Evolutionary conservation across 176 grass and related monocot genomes (phyloP).

Genomic region (Tillandsia leiboldiana): DNA sequence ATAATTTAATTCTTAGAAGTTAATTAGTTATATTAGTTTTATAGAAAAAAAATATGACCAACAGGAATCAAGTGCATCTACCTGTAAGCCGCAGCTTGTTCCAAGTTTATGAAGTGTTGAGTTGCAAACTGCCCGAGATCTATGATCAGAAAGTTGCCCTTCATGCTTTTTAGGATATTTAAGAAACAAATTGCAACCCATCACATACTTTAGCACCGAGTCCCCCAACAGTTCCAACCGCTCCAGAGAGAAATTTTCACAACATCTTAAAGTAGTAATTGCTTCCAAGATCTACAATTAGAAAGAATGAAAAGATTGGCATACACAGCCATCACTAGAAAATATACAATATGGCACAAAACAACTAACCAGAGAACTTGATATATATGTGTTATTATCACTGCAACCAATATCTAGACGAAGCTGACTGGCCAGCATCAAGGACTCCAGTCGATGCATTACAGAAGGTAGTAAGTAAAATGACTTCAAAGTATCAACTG

Average conservation of each 20-base stretch:
- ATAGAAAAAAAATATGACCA: not conserved
- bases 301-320: not conserved
- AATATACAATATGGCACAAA: not conserved
- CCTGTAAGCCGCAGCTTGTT: not conserved
- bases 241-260: conserved; percentile 9
- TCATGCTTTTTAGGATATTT: conserved; percentile 10
- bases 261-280: conserved; percentile 5
- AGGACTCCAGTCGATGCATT: conserved; percentile 5
- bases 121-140: not conserved
- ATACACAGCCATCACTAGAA: not conserved
- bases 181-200: not conserved
- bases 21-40: not conserved
- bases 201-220: not conserved
- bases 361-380: conserved; percentile 4
- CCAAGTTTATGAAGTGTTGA: conserved; percentile 6
- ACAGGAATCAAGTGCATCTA: not conserved
- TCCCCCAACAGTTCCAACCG: conserved; percentile 5
- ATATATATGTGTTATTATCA: not conserved
- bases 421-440: conserved; percentile 8
- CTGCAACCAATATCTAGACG: not conserved
- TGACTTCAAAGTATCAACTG: conserved; percentile 6
- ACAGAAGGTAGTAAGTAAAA: conserved; percentile 11
- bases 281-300: conserved; percentile 4
- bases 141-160: not conserved
- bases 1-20: too few species aligned